Evolutionary conservation across 495 filamentous ascomycete genomes (phyloP), one percentile per base, ranked within the genome.

Genomic region (Penicillium psychrofluorescens): DNA sequence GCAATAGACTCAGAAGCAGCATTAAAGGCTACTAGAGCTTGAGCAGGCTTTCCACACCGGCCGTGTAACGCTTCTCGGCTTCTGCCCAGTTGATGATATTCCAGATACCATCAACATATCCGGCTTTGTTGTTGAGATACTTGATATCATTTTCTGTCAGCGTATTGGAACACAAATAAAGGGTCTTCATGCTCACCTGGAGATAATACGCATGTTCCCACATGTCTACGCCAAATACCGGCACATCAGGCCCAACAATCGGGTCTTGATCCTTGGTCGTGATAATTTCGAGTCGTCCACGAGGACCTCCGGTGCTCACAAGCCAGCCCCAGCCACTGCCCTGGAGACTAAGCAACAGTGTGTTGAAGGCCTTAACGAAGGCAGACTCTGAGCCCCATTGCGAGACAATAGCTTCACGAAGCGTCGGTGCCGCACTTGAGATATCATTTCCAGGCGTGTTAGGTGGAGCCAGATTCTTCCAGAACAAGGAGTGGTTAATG

Each of bases 51-150:
- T 63, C 54, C 13, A 64, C 54, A 5, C 61, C 68, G 35, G 55
- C 51, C 34, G 39, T 54, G 57, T 86, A 91, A 39, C 92, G 78
- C 53, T 83, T 76, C 75, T 95, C 92, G 3, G 86, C 90, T 35
- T 83, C 80, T 60, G 84, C 86, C 92, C 92, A 98, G 69, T 96
- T 95, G 45, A 98, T 75, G 13, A 98, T 86, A 65, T 94, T 87
- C 92, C 92, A 98, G 55, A 97, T 84, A 29, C 84, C 86, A 35
- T 81, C 78, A 49, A 96, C 91, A 66, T 98, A 98, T 51, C 90
- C 87, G 11, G 86, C 92, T 75, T 98, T 98, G 51, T 91, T 84
- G 67, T 96, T 98, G 66, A 95, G 72, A 59, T 98, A 98, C 76
- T 98, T 81, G 30, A 45, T 63, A 54, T 62, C 67, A 49, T 0